Base-by-base conservation (phyloP, 2,329 filamentous ascomycete species). In the Hymenoscyphus occultus region DNA sequence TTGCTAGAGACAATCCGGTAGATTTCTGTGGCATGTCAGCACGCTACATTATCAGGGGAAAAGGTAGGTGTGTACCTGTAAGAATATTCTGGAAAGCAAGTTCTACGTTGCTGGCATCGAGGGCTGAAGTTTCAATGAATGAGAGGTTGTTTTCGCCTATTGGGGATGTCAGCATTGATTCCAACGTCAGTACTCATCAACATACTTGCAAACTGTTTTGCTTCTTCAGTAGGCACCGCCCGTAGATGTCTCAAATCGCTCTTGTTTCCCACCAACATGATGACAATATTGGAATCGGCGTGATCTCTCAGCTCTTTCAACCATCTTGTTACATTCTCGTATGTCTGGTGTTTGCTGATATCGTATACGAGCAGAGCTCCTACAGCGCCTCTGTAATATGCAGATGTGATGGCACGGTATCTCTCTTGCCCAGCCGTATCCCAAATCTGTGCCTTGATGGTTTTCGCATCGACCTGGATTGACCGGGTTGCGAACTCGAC, bases 371-470 rank as follows among this genome's bases (percentile, higher is more conserved):
- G 91, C 67, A 99, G 88, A 69, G 95, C 95, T 74, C 95, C 95
- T 64, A 99, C 95, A 63, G 95, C 96, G 76, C 95, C 96, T 75
- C 95, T 91, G 82, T 99, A 99, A 84, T 99, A 99, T 73, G 95
- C 95, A 67, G 95, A 97, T 74, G 95, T 99, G 80, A 99, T 99
- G 78, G 95, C 95, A 78, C 96, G 92, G 84, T 98, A 99, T 79
- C 95, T 90, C 82, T 99, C 95, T 83, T 99, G 95, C 73, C 95
- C 95, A 72, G 95, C 95, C 66, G 95, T 99, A 84, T 99, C 95
- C 95, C 96, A 99, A 76, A 99, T 99, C 84, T 99, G 95, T 74
- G 95, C 95, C 86, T 99, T 99, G 88, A 99, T 99, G 70, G 95
- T 99, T 87, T 99, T 99, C 77, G 91, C 91, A 81, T 99, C 95